A percentile compares a stretch with the other conserved stretches of the same genome.
Conservation (phyloP, 2,329 filamentous ascomycete genomes). For the Rhexocercosporidium sp. region DNA sequence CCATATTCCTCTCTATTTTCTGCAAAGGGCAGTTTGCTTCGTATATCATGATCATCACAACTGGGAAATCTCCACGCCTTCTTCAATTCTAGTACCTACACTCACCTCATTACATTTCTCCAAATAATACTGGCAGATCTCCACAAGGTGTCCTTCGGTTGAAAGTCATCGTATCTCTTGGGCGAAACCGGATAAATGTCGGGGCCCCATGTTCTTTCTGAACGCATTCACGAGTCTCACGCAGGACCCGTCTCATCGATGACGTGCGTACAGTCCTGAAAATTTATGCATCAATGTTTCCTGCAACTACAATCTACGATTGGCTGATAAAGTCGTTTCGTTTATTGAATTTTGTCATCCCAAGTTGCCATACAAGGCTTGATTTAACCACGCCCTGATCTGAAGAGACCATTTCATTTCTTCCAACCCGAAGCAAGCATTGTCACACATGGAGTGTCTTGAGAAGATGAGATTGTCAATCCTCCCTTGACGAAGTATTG, state of each 20-base stretch:
- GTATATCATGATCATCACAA: too few relatives aligned
- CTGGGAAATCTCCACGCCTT: too few relatives aligned
- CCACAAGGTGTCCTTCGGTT: too few relatives aligned
- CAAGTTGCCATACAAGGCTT: conserved; percentile 9
- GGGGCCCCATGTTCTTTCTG: background rate
- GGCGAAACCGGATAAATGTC: conserved; percentile 20
- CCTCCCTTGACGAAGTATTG: background rate
- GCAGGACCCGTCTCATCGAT: conserved; percentile 16
- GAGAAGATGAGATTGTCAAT: conserved; percentile 9
- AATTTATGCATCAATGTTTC: conserved; percentile 9
- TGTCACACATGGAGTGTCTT: conserved; percentile 18
- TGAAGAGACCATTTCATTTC: background rate
- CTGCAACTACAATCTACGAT: background rate
- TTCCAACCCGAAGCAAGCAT: conserved; percentile 5
- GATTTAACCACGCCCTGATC: background rate
- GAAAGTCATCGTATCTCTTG: background rate
- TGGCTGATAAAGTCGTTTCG: background rate
- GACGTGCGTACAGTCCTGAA: conserved; percentile 3
- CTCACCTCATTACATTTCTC: too few relatives aligned
- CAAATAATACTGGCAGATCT: too few relatives aligned
- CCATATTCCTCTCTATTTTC: too few relatives aligned
- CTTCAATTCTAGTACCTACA: too few relatives aligned
- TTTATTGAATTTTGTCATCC: background rate
- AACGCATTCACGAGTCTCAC: conserved; percentile 11
- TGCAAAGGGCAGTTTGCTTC: too few relatives aligned